phyloP scores from a whole-genome alignment of 768 basidiomycete species.

The Lactarius akahatsu region DNA sequence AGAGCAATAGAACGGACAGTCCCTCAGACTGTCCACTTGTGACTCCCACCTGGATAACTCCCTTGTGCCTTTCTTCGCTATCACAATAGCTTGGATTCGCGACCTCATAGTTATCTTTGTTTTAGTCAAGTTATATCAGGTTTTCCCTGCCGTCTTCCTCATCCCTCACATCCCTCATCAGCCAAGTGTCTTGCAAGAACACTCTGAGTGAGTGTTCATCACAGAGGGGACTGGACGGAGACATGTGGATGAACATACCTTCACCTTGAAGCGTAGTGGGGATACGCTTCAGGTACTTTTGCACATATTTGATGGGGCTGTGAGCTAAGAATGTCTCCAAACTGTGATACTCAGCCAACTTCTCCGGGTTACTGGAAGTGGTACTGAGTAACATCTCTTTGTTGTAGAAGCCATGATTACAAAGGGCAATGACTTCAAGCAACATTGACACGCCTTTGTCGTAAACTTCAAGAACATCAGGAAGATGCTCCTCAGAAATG shows the following conservation, averaged over 20 bases:
- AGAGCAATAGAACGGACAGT: too few relatives aligned
- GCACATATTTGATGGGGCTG: conserved; percentile 4
- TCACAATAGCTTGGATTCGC: too few relatives aligned
- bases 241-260: conserved; percentile 3
- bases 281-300: not conserved
- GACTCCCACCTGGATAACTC: too few relatives aligned
- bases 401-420: not conserved
- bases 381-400: not conserved
- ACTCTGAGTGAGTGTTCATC: too few relatives aligned
- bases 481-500: conserved; percentile 15
- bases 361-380: not conserved
- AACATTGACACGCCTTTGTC: not conserved
- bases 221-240: not conserved
- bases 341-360: not conserved
- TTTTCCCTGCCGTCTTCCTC: too few relatives aligned
- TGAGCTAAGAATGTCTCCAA: not conserved
- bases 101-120: too few relatives aligned
- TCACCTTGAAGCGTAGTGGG: not conserved
- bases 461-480: conserved; percentile 7
- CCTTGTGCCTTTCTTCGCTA: too few relatives aligned
- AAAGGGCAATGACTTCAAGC: too few relatives aligned
- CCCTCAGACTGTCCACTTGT: too few relatives aligned
- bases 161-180: too few relatives aligned
- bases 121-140: too few relatives aligned
- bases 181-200: too few relatives aligned